phyloP scores from a whole-genome alignment of 163 green algal genomes.

The Scenedesmus sp. region DNA sequence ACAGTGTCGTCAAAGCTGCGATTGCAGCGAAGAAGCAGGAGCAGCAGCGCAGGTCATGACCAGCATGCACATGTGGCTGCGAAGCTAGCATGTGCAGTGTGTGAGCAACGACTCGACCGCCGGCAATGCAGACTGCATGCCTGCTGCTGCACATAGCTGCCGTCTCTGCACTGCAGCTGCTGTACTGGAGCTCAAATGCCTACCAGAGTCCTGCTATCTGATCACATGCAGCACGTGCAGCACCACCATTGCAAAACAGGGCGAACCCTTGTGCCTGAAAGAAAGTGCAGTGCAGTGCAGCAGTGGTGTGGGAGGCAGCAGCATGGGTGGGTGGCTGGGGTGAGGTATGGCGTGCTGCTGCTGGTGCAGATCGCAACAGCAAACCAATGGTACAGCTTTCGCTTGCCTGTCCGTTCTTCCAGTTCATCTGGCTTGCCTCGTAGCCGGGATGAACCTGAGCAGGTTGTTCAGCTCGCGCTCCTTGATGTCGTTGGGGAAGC shows the following conservation, averaged over 20 bases:
- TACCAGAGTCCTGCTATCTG: conserved; percentile 54
- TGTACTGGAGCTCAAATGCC: neutral
- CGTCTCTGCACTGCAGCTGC: neutral
- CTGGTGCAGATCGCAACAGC: conserved; percentile 2
- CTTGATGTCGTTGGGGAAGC: conserved; percentile 91
- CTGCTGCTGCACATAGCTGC: neutral
- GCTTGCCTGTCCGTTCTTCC: conserved; percentile 65
- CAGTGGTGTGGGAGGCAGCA: conserved; percentile 10
- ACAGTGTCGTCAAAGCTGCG: conserved; percentile 74
- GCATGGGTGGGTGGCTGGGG: neutral
- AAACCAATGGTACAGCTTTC: neutral
- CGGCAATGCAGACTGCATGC: neutral
- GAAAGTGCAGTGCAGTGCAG: neutral
- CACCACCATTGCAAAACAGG: conserved; percentile 77
- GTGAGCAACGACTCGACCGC: neutral
- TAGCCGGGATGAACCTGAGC: conserved; percentile 93
- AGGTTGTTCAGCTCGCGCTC: conserved; percentile 96
- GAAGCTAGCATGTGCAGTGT: neutral
- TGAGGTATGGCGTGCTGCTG: neutral
- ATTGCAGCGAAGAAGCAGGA: neutral
- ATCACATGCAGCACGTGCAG: conserved; percentile 69
- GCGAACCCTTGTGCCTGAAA: conserved; percentile 87
- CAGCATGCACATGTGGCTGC: neutral
- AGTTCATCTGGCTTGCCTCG: conserved; percentile 81
- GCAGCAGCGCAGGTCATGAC: neutral